Percentiles rank a stretch among this genome's conserved stretches.
phyloP scores from a whole-genome alignment of 331 rosid genomes.

The Erythrophleum ivorense region DNA sequence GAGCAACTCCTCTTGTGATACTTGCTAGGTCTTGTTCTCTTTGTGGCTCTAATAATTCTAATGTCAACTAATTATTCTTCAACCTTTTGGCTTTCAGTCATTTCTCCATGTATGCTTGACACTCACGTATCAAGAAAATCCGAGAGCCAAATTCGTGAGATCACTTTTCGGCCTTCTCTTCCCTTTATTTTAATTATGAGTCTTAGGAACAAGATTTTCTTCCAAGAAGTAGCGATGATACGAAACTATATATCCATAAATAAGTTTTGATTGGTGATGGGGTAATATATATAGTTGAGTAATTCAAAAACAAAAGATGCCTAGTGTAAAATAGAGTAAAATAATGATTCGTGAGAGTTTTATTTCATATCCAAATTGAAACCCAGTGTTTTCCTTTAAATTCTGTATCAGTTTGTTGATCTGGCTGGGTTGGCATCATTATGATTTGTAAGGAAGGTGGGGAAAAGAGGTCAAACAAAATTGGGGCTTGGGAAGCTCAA shows the following conservation, averaged over 20 bases:
- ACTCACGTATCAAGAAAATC: neutral
- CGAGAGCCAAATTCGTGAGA: neutral
- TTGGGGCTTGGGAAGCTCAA: slow-evolving; percentile 26
- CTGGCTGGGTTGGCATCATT: neutral
- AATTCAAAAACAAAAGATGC: neutral
- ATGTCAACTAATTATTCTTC: no score
- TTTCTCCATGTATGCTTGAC: neutral
- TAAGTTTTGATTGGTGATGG: neutral
- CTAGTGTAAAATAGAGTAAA: neutral
- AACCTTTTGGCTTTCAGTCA: neutral
- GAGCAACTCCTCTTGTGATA: no score
- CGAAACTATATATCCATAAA: neutral
- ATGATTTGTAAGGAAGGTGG: neutral
- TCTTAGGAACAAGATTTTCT: neutral
- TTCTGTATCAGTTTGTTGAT: neutral
- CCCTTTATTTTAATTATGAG: neutral
- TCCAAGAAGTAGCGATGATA: neutral
- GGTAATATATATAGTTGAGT: neutral
- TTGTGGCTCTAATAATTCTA: no score
- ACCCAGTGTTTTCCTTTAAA: neutral
- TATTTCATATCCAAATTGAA: neutral
- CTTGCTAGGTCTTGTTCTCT: no score
- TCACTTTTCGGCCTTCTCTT: neutral
- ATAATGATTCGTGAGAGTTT: no score
- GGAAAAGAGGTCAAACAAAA: neutral